Conservation (phyloP, 164 flowering plant genomes). For the Houttuynia cordata region DNA sequence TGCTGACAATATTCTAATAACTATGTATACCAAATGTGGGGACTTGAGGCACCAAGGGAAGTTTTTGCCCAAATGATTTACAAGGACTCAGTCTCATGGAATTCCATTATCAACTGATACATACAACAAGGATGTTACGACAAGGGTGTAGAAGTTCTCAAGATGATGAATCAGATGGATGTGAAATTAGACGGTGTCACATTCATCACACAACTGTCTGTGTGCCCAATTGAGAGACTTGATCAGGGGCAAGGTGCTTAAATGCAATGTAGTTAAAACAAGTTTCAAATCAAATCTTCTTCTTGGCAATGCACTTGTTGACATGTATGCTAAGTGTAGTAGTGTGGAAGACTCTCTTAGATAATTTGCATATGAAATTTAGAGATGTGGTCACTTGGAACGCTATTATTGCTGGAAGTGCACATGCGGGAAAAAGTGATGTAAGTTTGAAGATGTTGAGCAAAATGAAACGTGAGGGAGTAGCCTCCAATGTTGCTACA, state of each 20-base stretch:
- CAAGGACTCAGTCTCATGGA: slow-evolving; percentile 39
- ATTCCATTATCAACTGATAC: slow-evolving; percentile 28
- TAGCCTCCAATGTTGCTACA: slow-evolving; percentile 26
- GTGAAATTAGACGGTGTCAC: slow-evolving; percentile 21
- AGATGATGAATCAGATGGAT: slow-evolving; percentile 18
- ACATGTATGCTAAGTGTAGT: slow-evolving; percentile 32
- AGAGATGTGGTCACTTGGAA: slow-evolving; percentile 44
- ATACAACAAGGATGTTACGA: slow-evolving; percentile 7
- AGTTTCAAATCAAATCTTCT: slow-evolving; percentile 23
- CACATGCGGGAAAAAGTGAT: slow-evolving; percentile 14
- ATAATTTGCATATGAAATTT: slow-evolving; percentile 24
- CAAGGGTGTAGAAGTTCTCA: slow-evolving; percentile 21
- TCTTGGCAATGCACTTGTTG: slow-evolving; percentile 25
- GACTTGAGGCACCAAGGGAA: slow-evolving; percentile 18
- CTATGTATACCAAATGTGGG: slow-evolving; percentile 36
- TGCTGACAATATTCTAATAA: slow-evolving; percentile 29
- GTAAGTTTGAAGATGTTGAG: slow-evolving; percentile 22
- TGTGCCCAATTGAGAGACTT: slow-evolving; percentile 17
- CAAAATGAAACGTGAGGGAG: slow-evolving; percentile 28
- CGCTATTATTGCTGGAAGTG: slow-evolving; percentile 24
- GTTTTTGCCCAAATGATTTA: slow-evolving; percentile 23
- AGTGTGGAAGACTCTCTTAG: slow-evolving; percentile 16
- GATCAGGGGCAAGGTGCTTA: slow-evolving; percentile 20
- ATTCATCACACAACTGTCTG: slow-evolving; percentile 18
- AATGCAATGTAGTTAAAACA: slow-evolving; percentile 21